Base-by-base conservation (phyloP, 2,329 filamentous ascomycete genomes). In the Epichloe festucae region DNA sequence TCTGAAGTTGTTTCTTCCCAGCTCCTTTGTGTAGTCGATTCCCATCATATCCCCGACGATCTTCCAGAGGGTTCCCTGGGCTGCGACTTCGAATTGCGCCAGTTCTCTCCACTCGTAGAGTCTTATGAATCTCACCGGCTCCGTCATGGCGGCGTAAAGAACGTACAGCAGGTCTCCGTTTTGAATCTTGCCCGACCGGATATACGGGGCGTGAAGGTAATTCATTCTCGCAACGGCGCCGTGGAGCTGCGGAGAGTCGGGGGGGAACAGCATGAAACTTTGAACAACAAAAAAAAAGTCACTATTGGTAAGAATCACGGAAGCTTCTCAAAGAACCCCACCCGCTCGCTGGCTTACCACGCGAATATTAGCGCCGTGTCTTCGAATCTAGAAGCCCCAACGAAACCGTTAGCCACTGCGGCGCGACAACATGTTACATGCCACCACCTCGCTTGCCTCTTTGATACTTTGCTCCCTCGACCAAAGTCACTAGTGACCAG, bases 41-140 rank as follows among this genome's bases (percentile, higher is more conserved):
- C 73, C 75, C 78, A 89, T 84, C 49, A 78, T 77, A 58, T 88
- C 81, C 12, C 84, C 85, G n/a, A 87, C 67, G 49, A 73, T 73
- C 64, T 85, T 86, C 85, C 84, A 89, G 59, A 85, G 80, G 0
- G 78, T 81, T 15, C 78, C 81, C 35, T 84, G 66, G 0, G 84
- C 85, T 54, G 82, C 85, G 11, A 71, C 64, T 64, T 90, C 87
- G 65, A 89, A 72, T 0, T 82, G 77, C 14, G 75, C 82, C 21
- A 87, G 64, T 4, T 68, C 40, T 3, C 87, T 76, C 85, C 86
- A 91, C 62, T 91, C 87, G 58, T 81, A 86, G 4, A 69, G 67
- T 5, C 73, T 63, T 27, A 85, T 75, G 72, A 85, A 89, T 15
- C 75, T 71, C 34, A 77, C 65, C 0, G 85, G 84, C 61, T 89